These are phyloP conservation scores for Malbranchea zuffiana DNA, from an alignment of 2,329 filamentous ascomycete genomes.

Conservation along the genomic window DNA sequence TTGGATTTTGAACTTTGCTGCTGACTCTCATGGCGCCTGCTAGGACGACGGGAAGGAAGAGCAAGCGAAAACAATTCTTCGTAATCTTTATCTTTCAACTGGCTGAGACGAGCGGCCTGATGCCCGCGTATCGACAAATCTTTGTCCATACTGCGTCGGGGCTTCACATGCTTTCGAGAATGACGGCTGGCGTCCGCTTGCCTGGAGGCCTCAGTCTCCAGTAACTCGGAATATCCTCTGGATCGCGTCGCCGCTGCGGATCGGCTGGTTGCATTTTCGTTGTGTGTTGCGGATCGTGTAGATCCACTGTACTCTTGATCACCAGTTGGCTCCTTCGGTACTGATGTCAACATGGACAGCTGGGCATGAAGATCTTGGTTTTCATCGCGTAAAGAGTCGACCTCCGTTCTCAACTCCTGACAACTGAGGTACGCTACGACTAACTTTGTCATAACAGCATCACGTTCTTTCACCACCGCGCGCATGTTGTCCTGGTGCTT, in stretches of 20 bases:
- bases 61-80: slow-evolving; percentile 12
- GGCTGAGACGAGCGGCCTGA: no score
- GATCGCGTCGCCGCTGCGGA: neutral
- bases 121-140: no score
- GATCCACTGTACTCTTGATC: neutral
- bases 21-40: neutral
- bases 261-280: neutral
- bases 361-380: slow-evolving; percentile 31
- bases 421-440: slow-evolving; percentile 45
- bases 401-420: slow-evolving; percentile 35
- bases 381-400: slow-evolving; percentile 28
- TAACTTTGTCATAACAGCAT: slow-evolving; percentile 47
- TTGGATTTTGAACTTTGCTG: neutral
- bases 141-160: no score
- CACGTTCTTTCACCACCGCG: slow-evolving; percentile 45
- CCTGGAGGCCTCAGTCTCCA: slow-evolving; percentile 10
- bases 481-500: slow-evolving; percentile 45
- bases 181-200: neutral
- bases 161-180: neutral
- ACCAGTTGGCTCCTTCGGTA: slow-evolving; percentile 5
- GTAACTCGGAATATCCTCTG: slow-evolving; percentile 2
- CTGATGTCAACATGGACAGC: slow-evolving; percentile 20
- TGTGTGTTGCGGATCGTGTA: neutral
- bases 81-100: no score
- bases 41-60: slow-evolving; percentile 2